phyloP scores from a whole-genome alignment of 129 eudicot genomes.

The Tanacetum coccineum region DNA sequence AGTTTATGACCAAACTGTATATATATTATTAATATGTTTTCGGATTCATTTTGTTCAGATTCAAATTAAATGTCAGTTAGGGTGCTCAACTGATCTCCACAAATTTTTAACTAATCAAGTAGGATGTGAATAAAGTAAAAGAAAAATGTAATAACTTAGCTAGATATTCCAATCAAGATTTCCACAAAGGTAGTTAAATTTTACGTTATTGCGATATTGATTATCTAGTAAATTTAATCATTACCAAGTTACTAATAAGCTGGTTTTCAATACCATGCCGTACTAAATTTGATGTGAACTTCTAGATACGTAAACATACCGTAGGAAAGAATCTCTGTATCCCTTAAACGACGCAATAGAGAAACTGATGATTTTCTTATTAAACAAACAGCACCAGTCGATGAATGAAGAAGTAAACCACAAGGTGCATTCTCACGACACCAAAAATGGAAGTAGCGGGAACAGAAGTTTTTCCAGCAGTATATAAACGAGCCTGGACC shows the following conservation, averaged over 20 bases:
- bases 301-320: constrained; percentile 38
- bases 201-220: too few species aligned
- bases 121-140: too few species aligned
- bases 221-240: too few species aligned
- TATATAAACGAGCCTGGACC: constrained; percentile 55
- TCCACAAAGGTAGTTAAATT: too few species aligned
- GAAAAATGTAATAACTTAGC: too few species aligned
- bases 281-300: neutral
- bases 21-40: neutral
- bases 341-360: constrained; percentile 70
- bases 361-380: constrained; percentile 73
- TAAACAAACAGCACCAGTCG: constrained; percentile 67
- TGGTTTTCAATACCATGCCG: too few species aligned
- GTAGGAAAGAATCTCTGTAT: constrained; percentile 61
- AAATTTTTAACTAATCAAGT: too few species aligned
- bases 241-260: neutral
- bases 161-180: too few species aligned
- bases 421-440: constrained; percentile 58
- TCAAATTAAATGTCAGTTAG: neutral
- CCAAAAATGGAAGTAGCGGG: constrained; percentile 65
- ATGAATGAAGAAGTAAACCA: constrained; percentile 63
- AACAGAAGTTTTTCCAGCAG: constrained; percentile 73
- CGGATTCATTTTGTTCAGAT: neutral
- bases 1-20: neutral
- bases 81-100: too few species aligned